Evolutionary conservation across 1,139 yeast genomes (phyloP), one percentile per base, ranked within the genome.

Genomic region (Lodderomyces metapsilosis): DNA sequence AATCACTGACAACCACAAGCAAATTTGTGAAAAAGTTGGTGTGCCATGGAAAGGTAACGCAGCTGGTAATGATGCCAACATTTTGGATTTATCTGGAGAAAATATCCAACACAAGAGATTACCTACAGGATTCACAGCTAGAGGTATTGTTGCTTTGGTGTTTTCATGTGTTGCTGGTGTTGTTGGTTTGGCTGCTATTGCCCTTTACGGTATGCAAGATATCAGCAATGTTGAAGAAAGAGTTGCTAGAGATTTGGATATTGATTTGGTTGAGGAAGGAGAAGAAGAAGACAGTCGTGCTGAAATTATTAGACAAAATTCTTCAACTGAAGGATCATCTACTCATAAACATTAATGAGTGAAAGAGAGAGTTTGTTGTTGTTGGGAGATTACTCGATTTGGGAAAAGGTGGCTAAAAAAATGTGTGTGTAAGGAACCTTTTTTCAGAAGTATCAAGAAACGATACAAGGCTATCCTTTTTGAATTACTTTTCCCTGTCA

Each of bases 81-180:
- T 76, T 72, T 66, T 81, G 39, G 71, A 82, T 48, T 64, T 84
- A 52, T 52, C 62, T 2, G 85, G 84, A 17, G 81, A 82, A 57
- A 72, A 74, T 40, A 57, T 68, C 35, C 91, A 84, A 59, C 68
- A 66, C 13, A 53, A 59, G 5, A 76, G 82, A 13, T 69, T 84
- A 47, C 89, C 91, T 2, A 68, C 66, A 34, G 89, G 91, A 5
- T 84, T 84, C 62, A 83, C 91, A 3, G 55, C 71, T 17, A 80
- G 77, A 60, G 91, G 91, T 36, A 82, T 81, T 56, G 60, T 81
- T 48, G 89, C 89, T 8, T 61, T 84, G 45, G 61, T 71, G 1
- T 58, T 80, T 39, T 82, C 87, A 23, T 69, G 81, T 34, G 32
- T 75, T n/a, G 71, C 76, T 36, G 89, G 83, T 17, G 34, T 82